Conservation (phyloP, 2,329 filamentous ascomycete genomes). For the Endothia cerciana region DNA sequence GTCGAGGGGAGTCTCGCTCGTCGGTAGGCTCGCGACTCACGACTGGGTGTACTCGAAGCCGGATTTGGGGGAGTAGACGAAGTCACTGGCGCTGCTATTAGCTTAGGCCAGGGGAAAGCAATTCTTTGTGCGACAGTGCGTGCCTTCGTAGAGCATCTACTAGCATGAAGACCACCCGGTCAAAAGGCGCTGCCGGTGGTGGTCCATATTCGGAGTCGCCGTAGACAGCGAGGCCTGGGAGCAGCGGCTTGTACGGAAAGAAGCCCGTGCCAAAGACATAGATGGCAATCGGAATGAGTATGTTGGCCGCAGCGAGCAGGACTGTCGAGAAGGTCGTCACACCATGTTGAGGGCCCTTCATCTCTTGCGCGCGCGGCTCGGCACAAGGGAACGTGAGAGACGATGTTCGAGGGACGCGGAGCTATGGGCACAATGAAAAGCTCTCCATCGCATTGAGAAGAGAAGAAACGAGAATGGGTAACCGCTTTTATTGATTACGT, state of each 20-base stretch:
- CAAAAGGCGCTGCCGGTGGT: constrained; percentile 72
- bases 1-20: neutral
- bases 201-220: constrained; percentile 57
- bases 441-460: constrained; percentile 26
- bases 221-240: constrained; percentile 80
- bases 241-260: constrained; percentile 95
- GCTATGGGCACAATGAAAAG: constrained; percentile 18
- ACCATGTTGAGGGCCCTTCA: constrained; percentile 36
- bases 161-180: constrained; percentile 95
- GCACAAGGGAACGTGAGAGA: constrained; percentile 5
- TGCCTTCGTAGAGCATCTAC: constrained; percentile 92
- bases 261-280: constrained; percentile 85
- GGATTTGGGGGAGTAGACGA: constrained; percentile 81
- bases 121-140: constrained; percentile 21
- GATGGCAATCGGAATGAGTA: constrained; percentile 76
- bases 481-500: neutral
- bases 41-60: constrained; percentile 88
- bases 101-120: constrained; percentile 26
- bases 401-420: constrained; percentile 10
- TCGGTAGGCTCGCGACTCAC: constrained; percentile 52
- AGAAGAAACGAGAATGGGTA: neutral
- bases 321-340: constrained; percentile 40
- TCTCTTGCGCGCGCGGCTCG: constrained; percentile 28
- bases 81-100: constrained; percentile 65
- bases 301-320: constrained; percentile 69